phyloP scores from a whole-genome alignment of 441 rosid genomes.

The Populus hybrid region DNA sequence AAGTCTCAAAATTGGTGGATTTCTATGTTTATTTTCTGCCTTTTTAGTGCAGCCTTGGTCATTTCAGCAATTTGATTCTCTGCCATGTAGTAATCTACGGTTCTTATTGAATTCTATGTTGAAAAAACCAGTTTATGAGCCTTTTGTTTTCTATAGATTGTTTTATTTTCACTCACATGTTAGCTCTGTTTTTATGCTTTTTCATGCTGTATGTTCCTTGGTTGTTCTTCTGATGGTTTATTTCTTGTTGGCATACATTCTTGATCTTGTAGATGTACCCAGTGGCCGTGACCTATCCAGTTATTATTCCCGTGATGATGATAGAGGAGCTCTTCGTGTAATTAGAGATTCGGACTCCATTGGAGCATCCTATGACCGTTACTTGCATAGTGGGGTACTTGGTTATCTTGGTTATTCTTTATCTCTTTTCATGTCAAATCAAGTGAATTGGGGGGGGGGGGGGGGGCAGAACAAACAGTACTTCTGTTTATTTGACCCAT shows the following conservation, averaged over 20 bases:
- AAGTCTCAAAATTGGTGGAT: not conserved
- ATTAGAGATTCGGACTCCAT: constrained; percentile 50
- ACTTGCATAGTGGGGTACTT: constrained; percentile 48
- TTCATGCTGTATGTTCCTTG: not conserved
- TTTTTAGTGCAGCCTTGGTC: not conserved
- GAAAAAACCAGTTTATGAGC: not conserved
- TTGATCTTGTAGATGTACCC: constrained; percentile 38
- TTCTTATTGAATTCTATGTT: not conserved
- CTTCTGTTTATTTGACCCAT: too few relatives aligned
- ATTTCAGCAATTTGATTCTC: not conserved
- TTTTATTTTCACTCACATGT: not conserved
- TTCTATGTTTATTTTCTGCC: not conserved
- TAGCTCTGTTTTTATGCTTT: not conserved
- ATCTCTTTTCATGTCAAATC: not conserved
- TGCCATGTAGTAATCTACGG: not conserved
- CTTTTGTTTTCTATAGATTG: not conserved
- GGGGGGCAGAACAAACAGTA: too few relatives aligned
- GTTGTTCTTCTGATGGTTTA: not conserved
- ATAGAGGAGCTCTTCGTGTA: constrained; percentile 40
- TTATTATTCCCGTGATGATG: constrained; percentile 48
- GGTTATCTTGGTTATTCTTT: constrained; percentile 17
- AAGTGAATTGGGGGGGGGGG: too few relatives aligned
- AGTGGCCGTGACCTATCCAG: constrained; percentile 41
- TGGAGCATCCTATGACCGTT: constrained; percentile 61
- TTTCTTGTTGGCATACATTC: constrained; percentile 20